phyloP scores from a whole-genome alignment of 129 eudicot genomes.

The Tagetes patula region DNA sequence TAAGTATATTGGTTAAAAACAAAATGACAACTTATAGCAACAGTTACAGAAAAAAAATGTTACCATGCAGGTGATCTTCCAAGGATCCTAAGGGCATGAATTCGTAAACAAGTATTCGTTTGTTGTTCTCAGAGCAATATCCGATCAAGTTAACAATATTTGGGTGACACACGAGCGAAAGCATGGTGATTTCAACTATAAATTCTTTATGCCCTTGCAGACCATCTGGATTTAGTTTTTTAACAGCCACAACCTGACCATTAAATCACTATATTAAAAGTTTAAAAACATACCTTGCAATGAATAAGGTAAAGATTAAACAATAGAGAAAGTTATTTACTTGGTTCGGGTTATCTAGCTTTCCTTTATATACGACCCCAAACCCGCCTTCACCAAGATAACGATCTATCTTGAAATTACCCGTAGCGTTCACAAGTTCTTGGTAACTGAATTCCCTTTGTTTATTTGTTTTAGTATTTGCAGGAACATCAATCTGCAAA shows the following conservation, averaged over 20 bases:
- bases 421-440: constrained; percentile 68
- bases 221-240: constrained; percentile 47
- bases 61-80: constrained; percentile 61
- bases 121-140: constrained; percentile 54
- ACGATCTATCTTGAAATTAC: constrained; percentile 50
- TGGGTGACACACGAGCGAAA: constrained; percentile 57
- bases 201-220: constrained; percentile 68
- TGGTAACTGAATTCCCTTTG: constrained; percentile 35
- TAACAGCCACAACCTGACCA: constrained; percentile 65
- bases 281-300: constrained; percentile 3
- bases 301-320: neutral
- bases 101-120: constrained; percentile 62
- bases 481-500: constrained; percentile 1
- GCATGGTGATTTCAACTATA: constrained; percentile 65
- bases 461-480: neutral
- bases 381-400: constrained; percentile 71
- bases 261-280: constrained; percentile 19
- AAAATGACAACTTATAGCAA: neutral
- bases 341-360: constrained; percentile 40
- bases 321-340: constrained; percentile 30
- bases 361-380: constrained; percentile 64
- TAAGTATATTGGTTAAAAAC: neutral
- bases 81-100: constrained; percentile 71
- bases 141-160: constrained; percentile 68
- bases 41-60: neutral